phyloP scores from a whole-genome alignment of 805 yeast genomes.

The Starmerella etchellsii region DNA sequence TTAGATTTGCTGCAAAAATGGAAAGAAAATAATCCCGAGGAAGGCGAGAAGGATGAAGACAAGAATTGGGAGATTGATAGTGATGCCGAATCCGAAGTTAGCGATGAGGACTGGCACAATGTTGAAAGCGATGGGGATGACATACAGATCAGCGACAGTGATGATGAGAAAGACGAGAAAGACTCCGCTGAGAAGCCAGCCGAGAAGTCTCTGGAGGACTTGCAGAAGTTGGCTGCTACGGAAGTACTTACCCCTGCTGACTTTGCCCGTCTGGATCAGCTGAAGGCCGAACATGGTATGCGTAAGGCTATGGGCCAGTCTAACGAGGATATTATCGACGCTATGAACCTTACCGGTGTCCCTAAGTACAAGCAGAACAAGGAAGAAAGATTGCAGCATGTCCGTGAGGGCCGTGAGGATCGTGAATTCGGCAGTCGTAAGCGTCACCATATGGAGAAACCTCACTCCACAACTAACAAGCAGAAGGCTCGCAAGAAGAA shows the following conservation, averaged over 20 bases:
- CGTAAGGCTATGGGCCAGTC: slow-evolving; percentile 47
- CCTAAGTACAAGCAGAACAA: slow-evolving; percentile 67
- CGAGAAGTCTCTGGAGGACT: slow-evolving; percentile 28
- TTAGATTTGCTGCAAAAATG: slow-evolving; percentile 80
- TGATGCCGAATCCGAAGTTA: slow-evolving; percentile 25
- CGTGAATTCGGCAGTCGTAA: slow-evolving; percentile 82
- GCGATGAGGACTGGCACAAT: slow-evolving; percentile 61
- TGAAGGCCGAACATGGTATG: slow-evolving; percentile 72
- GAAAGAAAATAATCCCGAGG: slow-evolving; percentile 54
- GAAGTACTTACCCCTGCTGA: slow-evolving; percentile 93
- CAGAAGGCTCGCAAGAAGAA: slow-evolving; percentile 98
- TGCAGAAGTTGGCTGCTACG: slow-evolving; percentile 53
- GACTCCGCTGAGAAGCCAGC: slow-evolving; percentile 28
- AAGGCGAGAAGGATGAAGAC: slow-evolving; percentile 33
- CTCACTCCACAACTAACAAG: slow-evolving; percentile 84
- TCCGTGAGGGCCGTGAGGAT: slow-evolving; percentile 84
- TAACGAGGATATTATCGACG: slow-evolving; percentile 80
- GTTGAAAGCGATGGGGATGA: slow-evolving; percentile 34
- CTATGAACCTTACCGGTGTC: slow-evolving; percentile 61
- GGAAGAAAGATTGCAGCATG: slow-evolving; percentile 81
- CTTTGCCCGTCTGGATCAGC: slow-evolving; percentile 86
- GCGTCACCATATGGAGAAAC: slow-evolving; percentile 48
- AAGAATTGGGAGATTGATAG: slow-evolving; percentile 46
- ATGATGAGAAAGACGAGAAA: slow-evolving; percentile 21
- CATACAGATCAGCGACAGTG: slow-evolving; percentile 32